A percentile compares a stretch with the other conserved stretches of the same genome.
phyloP scores from a whole-genome alignment of 495 filamentous ascomycete species.

The Mycothermus thermophilus region DNA sequence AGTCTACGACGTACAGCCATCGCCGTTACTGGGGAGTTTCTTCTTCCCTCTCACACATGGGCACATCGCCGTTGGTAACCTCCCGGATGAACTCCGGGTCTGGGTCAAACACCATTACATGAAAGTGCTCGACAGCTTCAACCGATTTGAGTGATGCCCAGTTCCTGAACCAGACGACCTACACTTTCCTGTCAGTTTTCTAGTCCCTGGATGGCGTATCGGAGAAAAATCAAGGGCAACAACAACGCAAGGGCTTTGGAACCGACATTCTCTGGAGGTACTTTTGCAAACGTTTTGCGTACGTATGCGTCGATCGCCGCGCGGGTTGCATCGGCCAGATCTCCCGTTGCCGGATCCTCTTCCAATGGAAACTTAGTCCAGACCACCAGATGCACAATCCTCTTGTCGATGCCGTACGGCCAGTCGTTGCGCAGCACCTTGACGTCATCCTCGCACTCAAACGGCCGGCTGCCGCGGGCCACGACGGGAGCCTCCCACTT shows the following conservation, averaged over 20 bases:
- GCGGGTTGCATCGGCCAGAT: constrained; percentile 49
- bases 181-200: background rate
- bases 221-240: background rate
- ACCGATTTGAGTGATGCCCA: constrained; percentile 71
- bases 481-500: constrained; percentile 39
- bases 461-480: constrained; percentile 21
- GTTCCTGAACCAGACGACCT: constrained; percentile 86
- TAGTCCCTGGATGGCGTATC: background rate
- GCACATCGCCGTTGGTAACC: constrained; percentile 63
- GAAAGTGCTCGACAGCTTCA: constrained; percentile 84
- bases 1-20: too few relatives aligned
- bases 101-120: constrained; percentile 74
- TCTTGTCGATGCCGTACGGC: constrained; percentile 68
- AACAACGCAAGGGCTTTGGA: background rate
- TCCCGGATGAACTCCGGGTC: constrained; percentile 52
- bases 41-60: constrained; percentile 27
- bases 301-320: constrained; percentile 57
- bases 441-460: constrained; percentile 42
- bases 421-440: constrained; percentile 78
- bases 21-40: too few relatives aligned
- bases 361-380: constrained; percentile 74
- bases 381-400: constrained; percentile 69
- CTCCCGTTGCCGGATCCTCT: constrained; percentile 50
- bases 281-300: constrained; percentile 41
- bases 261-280: constrained; percentile 31